Evolutionary conservation across 306 rosid species (phyloP).

Genomic region (Quercus cerris): DNA sequence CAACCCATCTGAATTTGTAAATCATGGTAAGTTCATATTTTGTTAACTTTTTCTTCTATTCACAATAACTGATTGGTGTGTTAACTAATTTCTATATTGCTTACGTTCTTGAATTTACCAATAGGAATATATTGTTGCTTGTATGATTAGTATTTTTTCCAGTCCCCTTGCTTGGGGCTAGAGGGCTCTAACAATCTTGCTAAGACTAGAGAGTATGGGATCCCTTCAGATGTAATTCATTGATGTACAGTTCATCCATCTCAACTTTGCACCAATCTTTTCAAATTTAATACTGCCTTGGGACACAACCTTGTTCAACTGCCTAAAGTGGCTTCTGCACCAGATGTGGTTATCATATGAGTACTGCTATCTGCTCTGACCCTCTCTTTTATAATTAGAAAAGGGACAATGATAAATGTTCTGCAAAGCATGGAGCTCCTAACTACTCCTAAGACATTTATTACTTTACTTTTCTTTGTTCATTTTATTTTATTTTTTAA

Average conservation of each 20-base stretch:
- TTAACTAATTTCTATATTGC: neutral
- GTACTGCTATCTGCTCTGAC: neutral
- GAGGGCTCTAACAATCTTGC: constrained; percentile 8
- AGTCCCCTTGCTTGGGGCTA: neutral
- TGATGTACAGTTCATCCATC: neutral
- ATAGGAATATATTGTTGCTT: neutral
- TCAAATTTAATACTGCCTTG: neutral
- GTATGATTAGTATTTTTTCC: neutral
- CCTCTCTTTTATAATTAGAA: neutral
- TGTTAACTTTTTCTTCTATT: constrained; percentile 2
- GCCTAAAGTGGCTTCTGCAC: constrained; percentile 8
- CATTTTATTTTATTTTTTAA: neutral
- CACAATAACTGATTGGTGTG: constrained; percentile 4
- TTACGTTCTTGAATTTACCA: neutral
- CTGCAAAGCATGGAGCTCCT: neutral
- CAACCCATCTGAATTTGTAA: constrained; percentile 62
- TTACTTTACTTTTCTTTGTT: neutral
- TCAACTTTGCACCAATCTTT: constrained; percentile 1
- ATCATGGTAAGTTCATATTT: constrained; percentile 59
- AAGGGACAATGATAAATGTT: neutral
- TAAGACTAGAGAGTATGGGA: neutral
- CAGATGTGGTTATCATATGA: constrained; percentile 9
- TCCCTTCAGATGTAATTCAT: neutral
- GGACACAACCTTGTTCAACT: neutral
- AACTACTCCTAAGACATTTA: neutral